Evolutionary conservation across 768 basidiomycete genomes (phyloP), one percentile per base, ranked within the genome.

Genomic region (Lentinula detonsa): DNA sequence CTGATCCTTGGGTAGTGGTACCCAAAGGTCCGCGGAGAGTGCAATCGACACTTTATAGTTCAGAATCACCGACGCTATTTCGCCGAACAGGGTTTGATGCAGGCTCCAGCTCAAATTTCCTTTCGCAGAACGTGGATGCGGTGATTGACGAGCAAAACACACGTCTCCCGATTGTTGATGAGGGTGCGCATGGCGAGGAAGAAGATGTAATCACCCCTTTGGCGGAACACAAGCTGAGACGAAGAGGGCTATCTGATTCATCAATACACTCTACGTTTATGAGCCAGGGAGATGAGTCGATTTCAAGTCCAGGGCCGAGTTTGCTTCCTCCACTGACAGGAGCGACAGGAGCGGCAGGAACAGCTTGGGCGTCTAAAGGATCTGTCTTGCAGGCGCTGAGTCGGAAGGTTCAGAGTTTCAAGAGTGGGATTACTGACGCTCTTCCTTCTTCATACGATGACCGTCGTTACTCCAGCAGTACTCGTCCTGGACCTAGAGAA

Each of bases 201-300:
- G 68, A 74, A 21, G 77, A 84, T 62, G 64, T 69, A 33, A 61
- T 83, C 42, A 75, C 80, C 4, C 78, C 87, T n/a, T 71, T 92
- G 15, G 73, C 86, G 28, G 80, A 88, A 52, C 85, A 85, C 21
- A 85, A 86, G 16, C 76, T 95, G 6, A 83, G 85, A 42, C 82
- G 88, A 33, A 83, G 95, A 58, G 93, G 94, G 2, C 72, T 97
- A 54, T 93, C 91, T 1, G 96, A 98, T 70, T 95, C 94, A 0
- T 95, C 93, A 1, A 94, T 98, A 62, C 91, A 87, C 63, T 89
- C 92, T 4, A 92, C 92, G 0, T 96, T 91, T 73, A 75, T 85
- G 62, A 78, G 74, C 59, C 83, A 89, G 52, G 76, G 71, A 4
- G 78, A 77, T n/a, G 73, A 76, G 34, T 57, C 62, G 48, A 60